Conservation (phyloP, 2,329 filamentous ascomycete species). For the Cephalotrichum gorgonifer region DNA sequence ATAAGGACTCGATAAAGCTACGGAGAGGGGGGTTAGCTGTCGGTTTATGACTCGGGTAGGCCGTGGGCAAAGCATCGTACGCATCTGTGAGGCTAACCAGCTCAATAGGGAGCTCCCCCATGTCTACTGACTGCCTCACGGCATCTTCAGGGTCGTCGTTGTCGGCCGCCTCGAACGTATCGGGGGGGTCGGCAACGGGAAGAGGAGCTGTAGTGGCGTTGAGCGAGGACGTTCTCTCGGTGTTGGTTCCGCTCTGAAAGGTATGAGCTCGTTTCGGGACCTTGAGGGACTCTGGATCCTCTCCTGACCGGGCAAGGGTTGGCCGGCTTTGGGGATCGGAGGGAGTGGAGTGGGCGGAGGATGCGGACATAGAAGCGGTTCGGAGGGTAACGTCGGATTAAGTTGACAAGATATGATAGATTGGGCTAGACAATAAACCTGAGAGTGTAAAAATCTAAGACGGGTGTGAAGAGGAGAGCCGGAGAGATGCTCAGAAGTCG, state of each 20-base stretch:
- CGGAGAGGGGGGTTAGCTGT: slow-evolving; percentile 11
- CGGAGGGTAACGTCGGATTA: not conserved
- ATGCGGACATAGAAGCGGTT: too few species aligned
- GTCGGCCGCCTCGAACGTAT: slow-evolving; percentile 12
- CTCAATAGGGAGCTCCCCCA: slow-evolving; percentile 90
- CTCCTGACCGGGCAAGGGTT: not conserved
- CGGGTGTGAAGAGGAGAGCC: not conserved
- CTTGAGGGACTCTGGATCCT: not conserved
- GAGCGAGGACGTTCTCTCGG: not conserved
- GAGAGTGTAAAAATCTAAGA: not conserved
- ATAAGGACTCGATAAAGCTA: slow-evolving; percentile 85
- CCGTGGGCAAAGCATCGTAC: slow-evolving; percentile 30
- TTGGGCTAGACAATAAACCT: not conserved
- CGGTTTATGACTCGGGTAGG: slow-evolving; percentile 2
- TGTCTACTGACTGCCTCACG: slow-evolving; percentile 52
- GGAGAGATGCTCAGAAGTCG: not conserved
- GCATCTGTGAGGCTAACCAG: slow-evolving; percentile 82
- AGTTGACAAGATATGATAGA: not conserved
- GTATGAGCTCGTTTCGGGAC: slow-evolving; percentile 1
- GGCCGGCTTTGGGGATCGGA: not conserved
- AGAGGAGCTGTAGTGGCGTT: not conserved
- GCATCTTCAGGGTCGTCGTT: slow-evolving; percentile 36
- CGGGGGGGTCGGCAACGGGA: not conserved
- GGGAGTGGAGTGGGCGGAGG: not conserved
- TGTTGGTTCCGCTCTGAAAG: not conserved